phyloP scores from a whole-genome alignment of 2,329 filamentous ascomycete genomes.

The Colletotrichum acutatum region DNA sequence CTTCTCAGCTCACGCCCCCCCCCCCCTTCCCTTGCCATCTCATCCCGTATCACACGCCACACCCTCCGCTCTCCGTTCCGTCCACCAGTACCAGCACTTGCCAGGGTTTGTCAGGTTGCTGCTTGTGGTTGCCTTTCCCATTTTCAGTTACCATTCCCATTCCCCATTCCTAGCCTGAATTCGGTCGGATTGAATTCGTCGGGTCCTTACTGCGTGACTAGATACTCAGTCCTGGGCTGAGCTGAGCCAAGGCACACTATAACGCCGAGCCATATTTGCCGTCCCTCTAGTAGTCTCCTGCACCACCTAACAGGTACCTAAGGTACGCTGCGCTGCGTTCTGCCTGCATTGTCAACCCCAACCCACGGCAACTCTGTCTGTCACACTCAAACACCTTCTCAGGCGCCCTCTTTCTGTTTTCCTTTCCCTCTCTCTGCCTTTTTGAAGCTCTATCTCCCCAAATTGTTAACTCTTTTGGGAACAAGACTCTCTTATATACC shows the following conservation, averaged over 20 bases:
- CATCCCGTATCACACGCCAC: not conserved
- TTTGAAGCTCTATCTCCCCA: not conserved
- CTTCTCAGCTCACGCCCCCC: not conserved
- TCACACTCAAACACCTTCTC: not conserved
- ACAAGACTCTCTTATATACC: not conserved
- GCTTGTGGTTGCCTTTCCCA: not conserved
- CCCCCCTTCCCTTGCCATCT: not conserved
- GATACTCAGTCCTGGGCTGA: constrained; percentile 1
- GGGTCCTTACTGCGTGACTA: not conserved
- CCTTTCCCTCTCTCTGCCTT: not conserved
- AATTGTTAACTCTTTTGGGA: not conserved
- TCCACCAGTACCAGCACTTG: not conserved
- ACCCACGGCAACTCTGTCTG: not conserved
- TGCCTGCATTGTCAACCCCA: not conserved
- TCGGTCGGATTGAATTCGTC: not conserved
- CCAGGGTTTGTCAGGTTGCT: not conserved
- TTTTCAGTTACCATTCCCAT: not conserved
- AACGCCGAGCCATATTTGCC: not conserved
- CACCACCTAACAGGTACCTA: not conserved
- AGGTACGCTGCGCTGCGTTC: not conserved
- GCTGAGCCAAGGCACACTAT: constrained; percentile 1
- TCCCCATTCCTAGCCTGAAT: constrained; percentile 3
- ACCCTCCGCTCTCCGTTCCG: not conserved
- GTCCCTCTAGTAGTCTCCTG: not conserved
- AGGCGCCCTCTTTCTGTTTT: not conserved